Base-by-base conservation (phyloP, 768 basidiomycete genomes). In the Pluteus cervinus region DNA sequence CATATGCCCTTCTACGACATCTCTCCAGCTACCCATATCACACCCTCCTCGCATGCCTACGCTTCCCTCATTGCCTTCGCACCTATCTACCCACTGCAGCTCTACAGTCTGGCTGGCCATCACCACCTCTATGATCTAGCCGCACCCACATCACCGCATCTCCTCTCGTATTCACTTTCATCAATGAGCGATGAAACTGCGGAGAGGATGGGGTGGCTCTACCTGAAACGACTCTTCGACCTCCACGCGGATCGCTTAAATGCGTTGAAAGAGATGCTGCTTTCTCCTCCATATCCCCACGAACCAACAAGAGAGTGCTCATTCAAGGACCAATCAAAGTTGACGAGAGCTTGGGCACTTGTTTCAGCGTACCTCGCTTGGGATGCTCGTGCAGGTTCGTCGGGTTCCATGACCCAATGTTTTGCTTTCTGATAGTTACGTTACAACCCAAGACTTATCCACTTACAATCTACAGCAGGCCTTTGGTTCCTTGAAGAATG, bases 61-160 rank as follows among this genome's bases (percentile, higher is more conserved):
- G 20, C 47, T 44, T 8, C 63, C 68, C 6, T 47, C 66, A 16
- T 51, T 62, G 5, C 45, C 65, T 73, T 65, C 48, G 52, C 68
- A 0, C 54, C 69, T 9, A 68, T 62, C 1, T 65, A 55, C 10
- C 36, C 43, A n/a, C 40, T 58, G 45, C n/a, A n/a, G n/a, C n/a
- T n/a, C n/a, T n/a, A n/a, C n/a, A n/a, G n/a, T n/a, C n/a, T n/a
- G n/a, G n/a, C 47, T 3, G 47, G 33, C 2, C 42, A 44, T 15
- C 38, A 48, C 33, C 47, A 55, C 29, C 48, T 71, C 14, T 43
- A 61, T 20, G 47, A 52, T 7, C 53, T 73, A 28, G 68, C 69
- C 1, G 56, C 58, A 10, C 41, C 53, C 9, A 44, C 58, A 11
- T 68, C 65, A 18, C 48, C 58, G 12, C 61, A 65, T 46, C 57